Evolutionary conservation across 179 eudicot genomes (phyloP).

Genomic region (Patellifolia procumbens): DNA sequence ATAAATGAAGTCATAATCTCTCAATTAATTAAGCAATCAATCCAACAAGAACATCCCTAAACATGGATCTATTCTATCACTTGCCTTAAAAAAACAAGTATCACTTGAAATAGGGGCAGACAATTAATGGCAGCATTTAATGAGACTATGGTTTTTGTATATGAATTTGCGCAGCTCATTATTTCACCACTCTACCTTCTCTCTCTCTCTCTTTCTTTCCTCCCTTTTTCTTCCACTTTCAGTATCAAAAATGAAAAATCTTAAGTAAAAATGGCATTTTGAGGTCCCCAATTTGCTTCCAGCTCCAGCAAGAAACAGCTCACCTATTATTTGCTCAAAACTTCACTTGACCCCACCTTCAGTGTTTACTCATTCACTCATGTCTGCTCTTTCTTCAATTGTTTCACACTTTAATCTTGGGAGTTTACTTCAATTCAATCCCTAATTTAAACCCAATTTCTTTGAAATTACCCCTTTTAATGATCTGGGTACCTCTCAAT

Average conservation of each 20-base stretch:
- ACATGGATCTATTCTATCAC: slow-evolving; percentile 3
- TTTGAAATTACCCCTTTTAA: slow-evolving; percentile 5
- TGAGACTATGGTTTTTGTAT: slow-evolving; percentile 29
- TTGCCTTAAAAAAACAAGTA: too few species aligned
- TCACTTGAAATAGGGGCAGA: not conserved
- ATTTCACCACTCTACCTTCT: not conserved
- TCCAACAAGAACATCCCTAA: not conserved
- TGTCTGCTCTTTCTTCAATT: slow-evolving; percentile 15
- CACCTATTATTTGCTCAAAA: slow-evolving; percentile 5
- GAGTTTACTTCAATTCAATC: slow-evolving; percentile 8
- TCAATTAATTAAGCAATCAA: not conserved
- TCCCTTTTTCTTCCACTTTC: not conserved
- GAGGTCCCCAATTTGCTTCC: slow-evolving; percentile 25
- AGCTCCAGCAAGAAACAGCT: slow-evolving; percentile 29
- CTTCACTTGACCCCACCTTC: slow-evolving; percentile 20
- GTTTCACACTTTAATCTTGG: not conserved
- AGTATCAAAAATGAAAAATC: not conserved
- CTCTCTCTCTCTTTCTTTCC: not conserved
- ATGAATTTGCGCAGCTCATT: slow-evolving; percentile 32
- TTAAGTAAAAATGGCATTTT: not conserved
- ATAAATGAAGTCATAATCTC: too few species aligned
- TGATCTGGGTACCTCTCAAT: slow-evolving; percentile 6
- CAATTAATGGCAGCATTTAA: slow-evolving; percentile 30
- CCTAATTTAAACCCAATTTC: slow-evolving; percentile 1
- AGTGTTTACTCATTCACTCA: slow-evolving; percentile 3